Evolutionary conservation across 495 filamentous ascomycete species (phyloP).

Genomic region (Neurospora sp.): DNA sequence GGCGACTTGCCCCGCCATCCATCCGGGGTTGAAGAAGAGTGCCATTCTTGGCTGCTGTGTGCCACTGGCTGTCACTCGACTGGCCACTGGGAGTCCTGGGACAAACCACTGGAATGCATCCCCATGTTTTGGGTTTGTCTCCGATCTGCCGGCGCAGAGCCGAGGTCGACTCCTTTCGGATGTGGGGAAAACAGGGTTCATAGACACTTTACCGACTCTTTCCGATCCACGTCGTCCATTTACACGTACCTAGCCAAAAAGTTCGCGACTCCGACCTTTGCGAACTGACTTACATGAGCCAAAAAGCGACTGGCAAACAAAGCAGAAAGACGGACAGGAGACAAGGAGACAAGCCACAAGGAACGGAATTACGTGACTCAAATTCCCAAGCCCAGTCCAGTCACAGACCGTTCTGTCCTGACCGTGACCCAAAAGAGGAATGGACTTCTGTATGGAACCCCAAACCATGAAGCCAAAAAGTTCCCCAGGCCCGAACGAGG

Average conservation of each 20-base stretch:
- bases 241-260: neutral
- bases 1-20: neutral
- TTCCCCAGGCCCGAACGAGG: neutral
- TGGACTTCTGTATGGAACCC: neutral
- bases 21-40: neutral
- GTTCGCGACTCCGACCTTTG: neutral
- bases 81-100: neutral
- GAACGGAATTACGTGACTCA: neutral
- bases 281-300: neutral
- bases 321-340: neutral
- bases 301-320: neutral
- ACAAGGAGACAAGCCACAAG: neutral
- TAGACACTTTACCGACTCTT: neutral
- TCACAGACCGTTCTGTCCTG: neutral
- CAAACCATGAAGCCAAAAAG: neutral
- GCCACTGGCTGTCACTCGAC: neutral
- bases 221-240: neutral
- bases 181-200: constrained; percentile 3
- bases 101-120: neutral
- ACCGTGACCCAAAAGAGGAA: neutral
- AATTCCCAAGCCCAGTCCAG: neutral
- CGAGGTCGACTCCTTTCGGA: constrained; percentile 17
- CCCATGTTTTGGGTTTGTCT: constrained; percentile 2
- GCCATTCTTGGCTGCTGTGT: neutral
- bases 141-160: constrained; percentile 28